Base-by-base conservation (phyloP, 2,329 filamentous ascomycete genomes). In the Seiridium unicorne region DNA sequence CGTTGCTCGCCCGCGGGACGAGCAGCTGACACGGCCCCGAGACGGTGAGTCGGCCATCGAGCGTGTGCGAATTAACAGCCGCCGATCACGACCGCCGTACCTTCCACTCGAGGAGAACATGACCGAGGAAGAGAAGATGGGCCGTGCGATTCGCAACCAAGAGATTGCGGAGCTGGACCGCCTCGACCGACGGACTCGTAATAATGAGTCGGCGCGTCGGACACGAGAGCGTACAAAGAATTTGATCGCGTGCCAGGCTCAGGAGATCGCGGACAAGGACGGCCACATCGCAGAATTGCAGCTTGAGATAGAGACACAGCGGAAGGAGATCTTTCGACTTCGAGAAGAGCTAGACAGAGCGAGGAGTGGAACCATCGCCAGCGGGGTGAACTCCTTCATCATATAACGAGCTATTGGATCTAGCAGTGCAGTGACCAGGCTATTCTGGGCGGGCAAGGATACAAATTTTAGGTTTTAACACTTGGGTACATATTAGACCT, bases 121-220 rank as follows among this genome's bases (percentile, higher is more conserved):
- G 57, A 34, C 36, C 13, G 18, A 54, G 35, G 49, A 34, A 31
- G 57, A 59, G 48, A 35, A 46, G 49, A 10, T 54, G 26, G 18
- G 49, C 18, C 57, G 49, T 5, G 57, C 49, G 13, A 26, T 18
- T 34, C 44, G 34, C 6, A 59, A 59, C 13, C 47, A 59, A 38
- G n/a, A 59, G 48, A 53, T 59, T 10, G 36, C 57, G 26, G 57
- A 59, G 57, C 2, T 59, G 13, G 49, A 59, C 38, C 48, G 49
- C 5, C 32, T 38, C 9, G 48, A 54, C 1, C 32, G 32, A 5
- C 57, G 57, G 2, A 38, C 47, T 9, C 35, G 48, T 2, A 59
- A 59, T 31, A 59, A 59, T 34, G 57, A 49, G 32, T 44, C 57
- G 2, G 57, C 57, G 2, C 31, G 31, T n/a, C 35, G 44, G 9